phyloP scores from a whole-genome alignment of 768 basidiomycete species.

The Kwoniella europaea region DNA sequence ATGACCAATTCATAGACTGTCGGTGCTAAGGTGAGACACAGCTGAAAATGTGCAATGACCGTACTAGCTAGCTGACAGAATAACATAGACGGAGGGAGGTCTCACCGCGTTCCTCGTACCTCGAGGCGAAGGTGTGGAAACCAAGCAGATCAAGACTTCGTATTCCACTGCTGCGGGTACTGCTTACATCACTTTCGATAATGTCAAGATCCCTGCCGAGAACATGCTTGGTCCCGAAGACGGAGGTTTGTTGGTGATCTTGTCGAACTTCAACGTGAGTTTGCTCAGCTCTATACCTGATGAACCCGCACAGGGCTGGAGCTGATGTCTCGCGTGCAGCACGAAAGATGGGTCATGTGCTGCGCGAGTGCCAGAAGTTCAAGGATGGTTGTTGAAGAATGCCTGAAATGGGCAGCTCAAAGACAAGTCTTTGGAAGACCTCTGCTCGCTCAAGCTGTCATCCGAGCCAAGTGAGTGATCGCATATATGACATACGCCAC shows the following conservation, averaged over 20 bases:
- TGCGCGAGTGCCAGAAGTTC: constrained; percentile 76
- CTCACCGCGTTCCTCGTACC: constrained; percentile 87
- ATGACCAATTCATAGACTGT: constrained; percentile 62
- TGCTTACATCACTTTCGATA: constrained; percentile 76
- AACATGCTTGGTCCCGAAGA: constrained; percentile 84
- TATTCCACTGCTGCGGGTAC: constrained; percentile 89
- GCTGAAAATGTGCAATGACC: background rate
- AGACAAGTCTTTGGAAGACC: constrained; percentile 90
- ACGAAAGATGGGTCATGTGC: constrained; percentile 92
- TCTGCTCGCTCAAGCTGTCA: constrained; percentile 76
- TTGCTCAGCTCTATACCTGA: too few species aligned
- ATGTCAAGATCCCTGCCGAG: constrained; percentile 81
- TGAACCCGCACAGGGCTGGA: too few species aligned
- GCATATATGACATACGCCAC: background rate
- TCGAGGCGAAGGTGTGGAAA: constrained; percentile 78
- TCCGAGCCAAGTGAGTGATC: constrained; percentile 69
- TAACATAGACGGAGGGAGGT: constrained; percentile 62
- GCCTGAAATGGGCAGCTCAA: constrained; percentile 84
- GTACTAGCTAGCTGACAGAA: background rate
- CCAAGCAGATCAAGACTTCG: constrained; percentile 84
- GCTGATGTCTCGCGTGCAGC: constrained; percentile 52
- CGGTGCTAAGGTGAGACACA: constrained; percentile 69
- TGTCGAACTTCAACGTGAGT: constrained; percentile 79
- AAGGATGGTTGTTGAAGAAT: constrained; percentile 78
- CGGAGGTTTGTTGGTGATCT: constrained; percentile 73